These are phyloP conservation scores for Phytophthora pini DNA, from an alignment of 352 stramenopile genomes.

Conservation along the genomic window DNA sequence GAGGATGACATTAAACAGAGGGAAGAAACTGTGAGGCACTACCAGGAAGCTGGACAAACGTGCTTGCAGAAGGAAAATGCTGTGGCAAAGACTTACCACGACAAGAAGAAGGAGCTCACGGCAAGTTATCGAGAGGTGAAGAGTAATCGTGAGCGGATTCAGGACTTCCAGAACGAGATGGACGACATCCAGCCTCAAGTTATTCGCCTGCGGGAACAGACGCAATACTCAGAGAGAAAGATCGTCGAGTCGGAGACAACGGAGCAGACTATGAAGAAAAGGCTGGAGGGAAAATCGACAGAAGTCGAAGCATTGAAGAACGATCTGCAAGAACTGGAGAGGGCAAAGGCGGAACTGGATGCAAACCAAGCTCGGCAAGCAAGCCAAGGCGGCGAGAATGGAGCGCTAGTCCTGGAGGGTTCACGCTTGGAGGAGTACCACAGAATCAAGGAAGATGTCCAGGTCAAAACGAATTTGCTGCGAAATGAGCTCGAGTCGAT, in stretches of 20 bases:
- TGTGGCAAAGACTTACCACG: slow-evolving; percentile 51
- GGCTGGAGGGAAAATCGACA: slow-evolving; percentile 81
- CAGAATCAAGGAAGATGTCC: slow-evolving; percentile 77
- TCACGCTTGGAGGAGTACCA: slow-evolving; percentile 83
- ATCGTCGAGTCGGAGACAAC: slow-evolving; percentile 56
- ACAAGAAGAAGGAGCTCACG: slow-evolving; percentile 81
- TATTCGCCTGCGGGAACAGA: slow-evolving; percentile 90
- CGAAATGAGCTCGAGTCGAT: slow-evolving; percentile 79
- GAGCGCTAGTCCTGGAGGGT: slow-evolving; percentile 65
- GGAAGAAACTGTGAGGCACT: slow-evolving; percentile 73
- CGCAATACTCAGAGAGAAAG: slow-evolving; percentile 83
- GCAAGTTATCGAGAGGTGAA: slow-evolving; percentile 65
- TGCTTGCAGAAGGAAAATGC: slow-evolving; percentile 61
- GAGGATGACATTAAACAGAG: slow-evolving; percentile 89
- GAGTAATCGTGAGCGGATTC: slow-evolving; percentile 67
- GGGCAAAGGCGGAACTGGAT: slow-evolving; percentile 65
- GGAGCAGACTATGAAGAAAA: slow-evolving; percentile 69
- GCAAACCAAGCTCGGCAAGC: slow-evolving; percentile 38
- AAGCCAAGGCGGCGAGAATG: slow-evolving; percentile 49
- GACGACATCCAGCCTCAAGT: slow-evolving; percentile 76
- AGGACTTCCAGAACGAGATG: slow-evolving; percentile 86
- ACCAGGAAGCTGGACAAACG: slow-evolving; percentile 49
- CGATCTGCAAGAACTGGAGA: slow-evolving; percentile 72
- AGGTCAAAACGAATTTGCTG: slow-evolving; percentile 75
- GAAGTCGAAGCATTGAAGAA: slow-evolving; percentile 86